Evolutionary conservation across 2,329 filamentous ascomycete species (phyloP).

Genomic region (Fusarium nodosum): DNA sequence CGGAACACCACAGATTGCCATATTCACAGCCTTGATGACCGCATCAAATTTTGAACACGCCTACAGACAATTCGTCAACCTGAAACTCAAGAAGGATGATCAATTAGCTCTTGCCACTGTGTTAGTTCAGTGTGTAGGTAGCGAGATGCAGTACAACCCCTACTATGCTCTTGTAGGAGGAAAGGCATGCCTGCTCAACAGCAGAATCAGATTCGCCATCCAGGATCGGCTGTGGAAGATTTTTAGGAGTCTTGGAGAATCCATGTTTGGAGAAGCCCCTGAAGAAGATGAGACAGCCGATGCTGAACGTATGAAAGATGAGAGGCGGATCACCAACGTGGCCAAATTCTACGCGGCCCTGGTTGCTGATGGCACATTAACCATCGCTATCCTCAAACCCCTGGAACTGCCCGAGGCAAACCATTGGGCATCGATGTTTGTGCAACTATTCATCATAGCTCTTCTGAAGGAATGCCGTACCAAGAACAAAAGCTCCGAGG

Average conservation of each 20-base stretch:
- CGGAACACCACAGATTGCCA: constrained; percentile 87
- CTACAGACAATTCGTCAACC: constrained; percentile 81
- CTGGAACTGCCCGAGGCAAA: constrained; percentile 85
- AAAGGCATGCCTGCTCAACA: constrained; percentile 77
- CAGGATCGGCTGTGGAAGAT: constrained; percentile 89
- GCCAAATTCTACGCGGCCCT: constrained; percentile 68
- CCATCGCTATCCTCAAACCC: constrained; percentile 70
- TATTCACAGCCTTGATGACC: constrained; percentile 92
- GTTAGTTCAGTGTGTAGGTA: constrained; percentile 86
- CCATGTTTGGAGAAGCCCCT: constrained; percentile 74
- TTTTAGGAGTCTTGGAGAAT: constrained; percentile 88
- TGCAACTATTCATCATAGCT: constrained; percentile 84
- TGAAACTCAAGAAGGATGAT: constrained; percentile 87
- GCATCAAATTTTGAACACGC: constrained; percentile 88
- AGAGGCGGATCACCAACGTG: constrained; percentile 65
- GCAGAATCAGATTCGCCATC: constrained; percentile 84
- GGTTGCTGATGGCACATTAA: constrained; percentile 61
- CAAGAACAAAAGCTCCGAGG: constrained; percentile 59
- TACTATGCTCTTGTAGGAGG: constrained; percentile 92
- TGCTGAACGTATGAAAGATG: constrained; percentile 61
- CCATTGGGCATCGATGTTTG: constrained; percentile 80
- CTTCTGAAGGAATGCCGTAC: constrained; percentile 74
- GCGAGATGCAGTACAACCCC: constrained; percentile 87
- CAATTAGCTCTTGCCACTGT: constrained; percentile 89
- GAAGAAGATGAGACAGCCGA: constrained; percentile 69